Percentiles rank a stretch among this genome's conserved stretches.
Conservation (phyloP, 2,329 filamentous ascomycete genomes). For the Incumbomyces lentus region DNA sequence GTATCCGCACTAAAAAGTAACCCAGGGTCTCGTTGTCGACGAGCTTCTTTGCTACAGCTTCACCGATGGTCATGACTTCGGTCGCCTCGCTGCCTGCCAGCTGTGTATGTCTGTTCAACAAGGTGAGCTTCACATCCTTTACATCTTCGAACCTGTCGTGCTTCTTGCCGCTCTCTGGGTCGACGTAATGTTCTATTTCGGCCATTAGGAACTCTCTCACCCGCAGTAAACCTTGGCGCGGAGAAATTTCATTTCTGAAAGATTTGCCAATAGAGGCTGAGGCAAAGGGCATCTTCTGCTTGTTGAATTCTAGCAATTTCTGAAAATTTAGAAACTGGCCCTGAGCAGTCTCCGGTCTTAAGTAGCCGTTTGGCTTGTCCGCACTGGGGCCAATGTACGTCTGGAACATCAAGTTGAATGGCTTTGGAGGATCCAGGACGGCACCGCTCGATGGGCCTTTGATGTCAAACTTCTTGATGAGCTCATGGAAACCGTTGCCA, state of each 20-base stretch:
- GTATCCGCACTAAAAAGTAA: conserved; percentile 92
- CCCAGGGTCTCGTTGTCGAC: conserved; percentile 97
- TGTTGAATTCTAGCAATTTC: conserved; percentile 93
- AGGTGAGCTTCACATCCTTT: conserved; percentile 67
- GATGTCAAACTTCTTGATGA: conserved; percentile 87
- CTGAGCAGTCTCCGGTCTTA: conserved; percentile 91
- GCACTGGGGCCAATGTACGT: conserved; percentile 88
- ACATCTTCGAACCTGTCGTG: conserved; percentile 81
- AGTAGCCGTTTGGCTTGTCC: conserved; percentile 65
- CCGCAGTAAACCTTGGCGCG: conserved; percentile 77
- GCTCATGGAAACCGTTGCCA: conserved; percentile 70
- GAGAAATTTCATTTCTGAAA: conserved; percentile 96
- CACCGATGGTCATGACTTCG: conserved; percentile 64
- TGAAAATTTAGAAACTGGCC: conserved; percentile 96
- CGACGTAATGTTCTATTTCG: conserved; percentile 97
- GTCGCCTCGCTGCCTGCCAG: conserved; percentile 72
- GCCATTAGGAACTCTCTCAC: conserved; percentile 98
- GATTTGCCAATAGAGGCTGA: conserved; percentile 96
- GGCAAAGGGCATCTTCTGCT: conserved; percentile 89
- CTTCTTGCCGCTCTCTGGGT: conserved; percentile 89
- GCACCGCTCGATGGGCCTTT: conserved; percentile 73
- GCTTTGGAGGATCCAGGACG: conserved; percentile 67
- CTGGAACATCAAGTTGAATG: conserved; percentile 99
- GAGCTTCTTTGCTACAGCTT: conserved; percentile 70
- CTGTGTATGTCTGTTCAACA: conserved; percentile 78